phyloP scores from a whole-genome alignment of 352 stramenopile species.

The Pythium utonaiense region DNA sequence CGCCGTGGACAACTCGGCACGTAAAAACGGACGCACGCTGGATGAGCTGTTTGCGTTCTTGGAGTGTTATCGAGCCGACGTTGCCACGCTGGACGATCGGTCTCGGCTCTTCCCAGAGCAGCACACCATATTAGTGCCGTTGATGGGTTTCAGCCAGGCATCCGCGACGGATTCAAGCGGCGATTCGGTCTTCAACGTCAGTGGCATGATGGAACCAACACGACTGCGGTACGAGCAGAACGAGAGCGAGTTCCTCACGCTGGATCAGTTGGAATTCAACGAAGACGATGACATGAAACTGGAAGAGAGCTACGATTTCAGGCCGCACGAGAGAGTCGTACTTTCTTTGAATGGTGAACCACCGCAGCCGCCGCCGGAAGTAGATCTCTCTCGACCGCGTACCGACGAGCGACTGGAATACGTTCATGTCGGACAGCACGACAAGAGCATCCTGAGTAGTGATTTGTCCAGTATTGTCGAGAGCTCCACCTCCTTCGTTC shows the following conservation, averaged over 20 bases:
- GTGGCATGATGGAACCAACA: not conserved
- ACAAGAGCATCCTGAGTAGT: not conserved
- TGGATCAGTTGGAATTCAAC: slow-evolving; percentile 25
- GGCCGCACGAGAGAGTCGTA: not conserved
- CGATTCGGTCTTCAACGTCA: slow-evolving; percentile 19
- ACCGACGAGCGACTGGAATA: not conserved
- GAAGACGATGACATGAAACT: not conserved
- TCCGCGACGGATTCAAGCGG: slow-evolving; percentile 9
- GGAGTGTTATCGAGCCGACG: slow-evolving; percentile 27
- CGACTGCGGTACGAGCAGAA: not conserved
- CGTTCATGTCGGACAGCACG: not conserved
- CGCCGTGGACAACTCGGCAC: not conserved
- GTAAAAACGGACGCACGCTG: slow-evolving; percentile 11
- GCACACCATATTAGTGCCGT: slow-evolving; percentile 28
- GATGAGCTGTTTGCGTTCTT: slow-evolving; percentile 34
- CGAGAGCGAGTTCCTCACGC: slow-evolving; percentile 20
- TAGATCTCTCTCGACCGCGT: not conserved
- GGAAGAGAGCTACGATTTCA: not conserved
- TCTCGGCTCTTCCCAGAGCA: slow-evolving; percentile 32
- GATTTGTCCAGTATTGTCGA: slow-evolving; percentile 5
- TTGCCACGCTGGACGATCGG: slow-evolving; percentile 23
- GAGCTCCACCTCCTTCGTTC: not conserved
- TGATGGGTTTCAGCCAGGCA: slow-evolving; percentile 25
- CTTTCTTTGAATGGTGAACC: not conserved
- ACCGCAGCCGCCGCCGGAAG: not conserved